Base-by-base conservation (phyloP, 2,329 filamentous ascomycete species). In the Helotiales sp. region DNA sequence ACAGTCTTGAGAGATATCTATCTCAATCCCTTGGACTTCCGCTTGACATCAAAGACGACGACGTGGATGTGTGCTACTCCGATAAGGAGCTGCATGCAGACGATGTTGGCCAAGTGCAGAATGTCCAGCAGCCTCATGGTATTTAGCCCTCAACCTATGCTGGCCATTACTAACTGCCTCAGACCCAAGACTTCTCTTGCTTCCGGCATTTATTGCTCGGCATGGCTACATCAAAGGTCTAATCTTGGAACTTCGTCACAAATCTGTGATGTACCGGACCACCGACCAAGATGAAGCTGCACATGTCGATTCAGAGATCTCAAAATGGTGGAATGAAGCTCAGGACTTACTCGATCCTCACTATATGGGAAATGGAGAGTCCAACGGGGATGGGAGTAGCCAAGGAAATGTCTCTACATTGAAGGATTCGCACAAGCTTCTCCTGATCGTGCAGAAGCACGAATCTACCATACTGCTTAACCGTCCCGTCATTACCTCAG, bases 11-110 rank as follows among this genome's bases (percentile, higher is more conserved):
- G 50, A 79, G 86, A 54, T 83, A 86, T 64, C 77, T 88, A 0
- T 86, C 83, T 8, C 86, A 88, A 55, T 84, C 85, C 0, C 80
- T 88, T 1, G 86, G 86, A 0, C 77, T 87, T 0, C 86, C 86
- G 0, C 76, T 87, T 0, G 82, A 83, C 22, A 83, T 88, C 11
- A 81, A 82, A 60, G 86, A 88, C 67, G 83, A 87, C 50, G 86
- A 88, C 64, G 75, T 87, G 6, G 86, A 88, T 70, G 86, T 88
- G 0, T 88, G 86, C 68, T 85, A 85, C 64, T 83, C 82, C 0
- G 81, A 80, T 0, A 75, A 81, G 2, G 75, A 70, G 49, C 63
- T 50, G 13, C 49, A 66, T 54, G n/a, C 1, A 15, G 43, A 45
- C 13, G 28, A 63, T n/a, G 5, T 43, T 5, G n/a, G 24, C n/a